Conservation (phyloP, 495 filamentous ascomycete genomes). For the Rhypophila decipiens region DNA sequence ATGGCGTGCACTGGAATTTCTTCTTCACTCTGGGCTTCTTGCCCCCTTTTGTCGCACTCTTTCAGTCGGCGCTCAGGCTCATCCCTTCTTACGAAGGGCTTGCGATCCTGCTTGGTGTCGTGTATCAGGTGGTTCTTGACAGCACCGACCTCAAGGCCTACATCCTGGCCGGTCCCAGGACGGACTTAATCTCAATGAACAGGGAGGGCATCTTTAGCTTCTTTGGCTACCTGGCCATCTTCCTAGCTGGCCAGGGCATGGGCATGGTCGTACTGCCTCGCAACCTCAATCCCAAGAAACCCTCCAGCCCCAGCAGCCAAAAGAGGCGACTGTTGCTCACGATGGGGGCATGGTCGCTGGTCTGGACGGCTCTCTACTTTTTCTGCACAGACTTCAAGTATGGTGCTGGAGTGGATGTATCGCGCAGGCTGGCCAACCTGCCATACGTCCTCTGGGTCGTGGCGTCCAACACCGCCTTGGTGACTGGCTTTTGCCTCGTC, state of each 20-base stretch:
- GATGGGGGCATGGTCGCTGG: conserved; percentile 51
- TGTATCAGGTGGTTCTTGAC: conserved; percentile 72
- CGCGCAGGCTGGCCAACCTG: conserved; percentile 84
- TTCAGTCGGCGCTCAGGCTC: conserved; percentile 55
- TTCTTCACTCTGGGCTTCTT: conserved; percentile 94
- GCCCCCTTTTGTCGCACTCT: conserved; percentile 83
- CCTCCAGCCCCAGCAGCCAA: conserved; percentile 22
- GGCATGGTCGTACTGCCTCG: conserved; percentile 74
- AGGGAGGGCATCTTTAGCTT: conserved; percentile 93
- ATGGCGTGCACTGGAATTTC: conserved; percentile 99
- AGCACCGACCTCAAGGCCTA: conserved; percentile 71
- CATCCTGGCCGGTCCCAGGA: conserved; percentile 76
- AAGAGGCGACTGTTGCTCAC: conserved; percentile 52
- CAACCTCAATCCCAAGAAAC: conserved; percentile 31
- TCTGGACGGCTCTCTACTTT: conserved; percentile 64
- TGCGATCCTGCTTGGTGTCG: conserved; percentile 53
- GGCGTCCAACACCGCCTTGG: conserved; percentile 76
- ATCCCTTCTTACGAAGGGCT: conserved; percentile 70
- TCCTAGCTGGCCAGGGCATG: conserved; percentile 77
- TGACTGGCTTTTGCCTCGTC: conserved; percentile 68
- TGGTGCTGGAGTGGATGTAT: conserved; percentile 68
- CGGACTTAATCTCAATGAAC: conserved; percentile 75
- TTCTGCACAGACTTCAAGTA: conserved; percentile 59
- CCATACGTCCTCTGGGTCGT: conserved; percentile 90
- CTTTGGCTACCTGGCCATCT: conserved; percentile 89